phyloP scores from a whole-genome alignment of 2,329 filamentous ascomycete species.

The Diplocarpon mali region DNA sequence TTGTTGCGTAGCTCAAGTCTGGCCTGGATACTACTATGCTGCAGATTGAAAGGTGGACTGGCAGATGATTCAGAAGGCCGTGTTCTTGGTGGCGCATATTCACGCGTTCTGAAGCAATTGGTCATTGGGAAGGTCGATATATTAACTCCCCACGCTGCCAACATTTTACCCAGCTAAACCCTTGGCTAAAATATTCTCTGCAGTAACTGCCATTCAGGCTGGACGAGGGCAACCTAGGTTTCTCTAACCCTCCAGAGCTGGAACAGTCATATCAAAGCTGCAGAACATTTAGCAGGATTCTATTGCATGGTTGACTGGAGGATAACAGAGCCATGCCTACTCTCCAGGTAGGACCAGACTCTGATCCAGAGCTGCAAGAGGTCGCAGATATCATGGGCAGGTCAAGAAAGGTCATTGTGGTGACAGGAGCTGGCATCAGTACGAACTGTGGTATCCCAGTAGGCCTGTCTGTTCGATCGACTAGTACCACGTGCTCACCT shows the following conservation, averaged over 20 bases:
- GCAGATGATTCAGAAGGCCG: neutral
- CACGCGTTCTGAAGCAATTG: neutral
- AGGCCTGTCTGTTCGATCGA: slow-evolving; percentile 23
- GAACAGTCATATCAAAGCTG: neutral
- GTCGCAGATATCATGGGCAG: slow-evolving; percentile 55
- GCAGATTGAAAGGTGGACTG: neutral
- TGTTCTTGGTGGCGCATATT: neutral
- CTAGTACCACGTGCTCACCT: slow-evolving; percentile 7
- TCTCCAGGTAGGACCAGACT: slow-evolving; percentile 20
- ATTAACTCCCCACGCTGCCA: no score
- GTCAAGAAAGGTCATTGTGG: slow-evolving; percentile 57
- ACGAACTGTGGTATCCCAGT: slow-evolving; percentile 69
- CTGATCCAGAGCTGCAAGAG: slow-evolving; percentile 38
- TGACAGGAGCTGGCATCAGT: slow-evolving; percentile 64
- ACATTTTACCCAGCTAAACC: no score
- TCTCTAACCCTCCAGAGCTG: neutral
- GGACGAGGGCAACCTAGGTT: neutral
- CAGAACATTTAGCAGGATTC: neutral
- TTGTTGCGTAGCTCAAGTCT: neutral
- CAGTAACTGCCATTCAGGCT: neutral
- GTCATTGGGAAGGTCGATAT: neutral
- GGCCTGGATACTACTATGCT: neutral
- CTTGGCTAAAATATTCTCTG: no score
- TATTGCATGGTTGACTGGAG: neutral
- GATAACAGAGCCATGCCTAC: slow-evolving; percentile 23